Evolutionary conservation across 2,329 filamentous ascomycete genomes (phyloP).

Genomic region (Monilinia laxa): DNA sequence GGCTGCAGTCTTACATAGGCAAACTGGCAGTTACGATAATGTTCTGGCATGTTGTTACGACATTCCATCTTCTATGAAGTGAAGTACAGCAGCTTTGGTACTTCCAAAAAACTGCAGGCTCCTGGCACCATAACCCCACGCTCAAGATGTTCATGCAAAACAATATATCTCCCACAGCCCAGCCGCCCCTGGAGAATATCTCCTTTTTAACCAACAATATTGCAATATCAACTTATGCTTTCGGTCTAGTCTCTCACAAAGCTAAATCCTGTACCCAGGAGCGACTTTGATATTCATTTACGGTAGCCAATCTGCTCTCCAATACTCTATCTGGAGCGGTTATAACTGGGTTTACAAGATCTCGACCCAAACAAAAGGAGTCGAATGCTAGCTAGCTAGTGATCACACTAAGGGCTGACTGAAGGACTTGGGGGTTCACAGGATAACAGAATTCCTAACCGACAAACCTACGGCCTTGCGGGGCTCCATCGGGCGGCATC

Average conservation of each 20-base stretch:
- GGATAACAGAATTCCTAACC: conserved; percentile 22
- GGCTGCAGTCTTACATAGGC: conserved; percentile 12
- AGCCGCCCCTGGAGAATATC: neutral
- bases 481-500: conserved; percentile 16
- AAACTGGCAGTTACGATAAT: conserved; percentile 1
- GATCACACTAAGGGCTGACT: conserved; percentile 18
- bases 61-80: conserved; percentile 18
- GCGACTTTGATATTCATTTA: neutral
- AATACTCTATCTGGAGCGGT: conserved; percentile 29
- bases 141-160: conserved; percentile 5
- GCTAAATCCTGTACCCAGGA: conserved; percentile 7
- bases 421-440: conserved; percentile 27
- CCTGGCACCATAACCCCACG: conserved; percentile 5
- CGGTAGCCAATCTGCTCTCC: conserved; percentile 18
- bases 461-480: neutral
- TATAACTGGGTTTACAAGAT: conserved; percentile 23
- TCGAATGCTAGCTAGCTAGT: conserved; percentile 18
- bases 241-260: neutral
- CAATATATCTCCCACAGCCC: conserved; percentile 22
- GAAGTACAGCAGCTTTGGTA: neutral
- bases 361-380: conserved; percentile 21
- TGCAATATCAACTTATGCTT: neutral
- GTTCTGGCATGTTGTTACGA: conserved; percentile 17
- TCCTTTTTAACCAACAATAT: conserved; percentile 1
- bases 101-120: conserved; percentile 9